Base-by-base conservation (phyloP, 306 rosid genomes). In the Sophora flavescens region DNA sequence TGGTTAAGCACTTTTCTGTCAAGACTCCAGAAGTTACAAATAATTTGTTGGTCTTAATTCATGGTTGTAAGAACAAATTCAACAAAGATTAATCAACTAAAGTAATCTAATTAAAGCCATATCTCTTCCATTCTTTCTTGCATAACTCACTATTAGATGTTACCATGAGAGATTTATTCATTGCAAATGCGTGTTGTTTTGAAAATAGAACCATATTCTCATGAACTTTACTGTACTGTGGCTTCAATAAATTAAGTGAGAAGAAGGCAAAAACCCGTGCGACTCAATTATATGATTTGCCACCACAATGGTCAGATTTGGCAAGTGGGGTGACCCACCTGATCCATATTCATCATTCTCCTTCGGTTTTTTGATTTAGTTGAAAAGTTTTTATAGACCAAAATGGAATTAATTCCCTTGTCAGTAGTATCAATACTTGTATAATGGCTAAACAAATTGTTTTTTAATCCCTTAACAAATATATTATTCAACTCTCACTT, bases 201-300 rank as follows among this genome's bases (percentile, higher is more conserved):
- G 35, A 28, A 60, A 18, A 57, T 17, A 61, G 85, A 82, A 77
- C 79, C 82, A 50, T 82, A 78, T 82, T 82, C 82, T 71, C 18
- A 15, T 63, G 78, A 68, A 41, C 53, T 11, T 52, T 12, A 44
- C 22, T 44, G 12, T 12, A 44, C n/a, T 33, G 12, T 62, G 62
- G 62, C 59, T 35, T 42, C 61, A 36, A 54, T 2, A 17, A 48
- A 63, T 30, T 2, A 3, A 30, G 67, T 50, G 71, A 64, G 80
- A 63, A 75, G 60, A 64, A 63, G 63, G 60, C 56, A 33, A 65
- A 53, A 65, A 35, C 67, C 41, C 59, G 33, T 69, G 69, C 50
- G 51, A 63, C 18, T 73, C 69, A 80, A 72, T 76, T 57, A 39
- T 61, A 12, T 50, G 78, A 82, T 57, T 71, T 62, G 60, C 73